Base-by-base conservation (phyloP, 176 grass and related monocot genomes). In the Elaeis guineensis region DNA sequence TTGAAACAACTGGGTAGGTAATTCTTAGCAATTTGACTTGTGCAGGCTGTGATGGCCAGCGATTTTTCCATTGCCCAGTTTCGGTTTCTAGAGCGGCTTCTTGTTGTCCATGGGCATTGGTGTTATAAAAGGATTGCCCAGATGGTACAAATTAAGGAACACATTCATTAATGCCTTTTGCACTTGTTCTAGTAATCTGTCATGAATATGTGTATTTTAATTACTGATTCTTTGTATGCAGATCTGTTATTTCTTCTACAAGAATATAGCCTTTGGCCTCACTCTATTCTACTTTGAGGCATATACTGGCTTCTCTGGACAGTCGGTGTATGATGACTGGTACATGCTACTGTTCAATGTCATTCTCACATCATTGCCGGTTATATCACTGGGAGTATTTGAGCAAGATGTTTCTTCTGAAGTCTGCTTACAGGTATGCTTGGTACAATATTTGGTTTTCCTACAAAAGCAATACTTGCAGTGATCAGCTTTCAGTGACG, bases 201-300 rank as follows among this genome's bases (percentile, higher is more conserved):
- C 22, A 29, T 21, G 17, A 29, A 35, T 54, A 22, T 26, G 2
- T 3, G 51, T 26, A 4, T 9, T 23, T 52, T 14, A 18, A 28
- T 61, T 52, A 16, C 50, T 55, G 59, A 63, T 5, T 63, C 49
- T 51, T 44, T 44, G 35, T 9, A 44, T 52, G 50, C 93, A 98
- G 93, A 89, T 98, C 50, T 98, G 93, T 65, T 98, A 98, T 76
- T 98, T 98, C 77, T 98, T 98, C 78, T 98, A 98, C 76, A 98
- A 98, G 82, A 98, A 98, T 66, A 98, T 98, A 83, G 85, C 88
- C 32, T 98, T 98, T 61, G 93, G 93, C 52, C 82, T 98, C 57
- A 98, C 93, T 26, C 89, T 98, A 81, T 98, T 98, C 86, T 98
- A 98, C 67, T 98, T 98, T 55, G 93, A 98, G 74, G 93, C 93